A percentile compares a stretch with the other conserved stretches of the same genome.
phyloP scores from a whole-genome alignment of 2,329 filamentous ascomycete genomes.

The Cladophialophora bantiana region DNA sequence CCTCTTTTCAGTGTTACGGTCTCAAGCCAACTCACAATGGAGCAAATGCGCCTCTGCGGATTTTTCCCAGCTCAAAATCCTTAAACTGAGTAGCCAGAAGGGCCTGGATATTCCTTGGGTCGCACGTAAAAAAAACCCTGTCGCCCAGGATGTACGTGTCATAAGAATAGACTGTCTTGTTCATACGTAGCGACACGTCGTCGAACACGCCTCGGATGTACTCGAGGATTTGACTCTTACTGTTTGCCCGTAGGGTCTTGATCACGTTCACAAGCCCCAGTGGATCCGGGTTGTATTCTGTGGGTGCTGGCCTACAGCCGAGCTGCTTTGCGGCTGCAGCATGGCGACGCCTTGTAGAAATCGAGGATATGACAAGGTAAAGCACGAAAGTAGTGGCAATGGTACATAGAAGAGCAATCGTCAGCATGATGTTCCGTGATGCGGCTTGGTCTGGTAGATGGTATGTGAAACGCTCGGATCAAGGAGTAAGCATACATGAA shows the following conservation, averaged over 20 bases:
- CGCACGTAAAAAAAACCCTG: conserved; percentile 40
- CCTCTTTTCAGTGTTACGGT: not conserved
- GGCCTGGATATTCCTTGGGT: conserved; percentile 77
- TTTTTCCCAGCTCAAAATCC: conserved; percentile 80
- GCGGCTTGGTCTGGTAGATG: conserved; percentile 8
- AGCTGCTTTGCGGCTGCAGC: conserved; percentile 17
- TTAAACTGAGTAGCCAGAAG: conserved; percentile 81
- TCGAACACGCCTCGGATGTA: conserved; percentile 18
- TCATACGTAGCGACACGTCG: conserved; percentile 18
- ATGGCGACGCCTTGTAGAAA: conserved; percentile 12
- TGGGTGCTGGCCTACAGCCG: conserved; percentile 16
- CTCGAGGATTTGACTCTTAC: conserved; percentile 15
- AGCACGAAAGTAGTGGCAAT: conserved; percentile 7
- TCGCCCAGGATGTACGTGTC: conserved; percentile 28
- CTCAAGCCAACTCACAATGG: conserved; percentile 51
- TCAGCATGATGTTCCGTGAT: conserved; percentile 10
- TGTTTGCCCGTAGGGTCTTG: conserved; percentile 15
- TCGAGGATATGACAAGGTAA: conserved; percentile 12
- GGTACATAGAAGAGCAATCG: conserved; percentile 2
- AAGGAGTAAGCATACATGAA: not conserved
- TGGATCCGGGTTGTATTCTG: conserved; percentile 9
- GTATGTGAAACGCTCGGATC: not conserved
- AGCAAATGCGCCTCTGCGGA: conserved; percentile 75
- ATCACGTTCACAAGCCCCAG: conserved; percentile 12
- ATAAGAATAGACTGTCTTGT: conserved; percentile 21